Conservation (phyloP, 495 filamentous ascomycete genomes). For the Penicillium parvum region DNA sequence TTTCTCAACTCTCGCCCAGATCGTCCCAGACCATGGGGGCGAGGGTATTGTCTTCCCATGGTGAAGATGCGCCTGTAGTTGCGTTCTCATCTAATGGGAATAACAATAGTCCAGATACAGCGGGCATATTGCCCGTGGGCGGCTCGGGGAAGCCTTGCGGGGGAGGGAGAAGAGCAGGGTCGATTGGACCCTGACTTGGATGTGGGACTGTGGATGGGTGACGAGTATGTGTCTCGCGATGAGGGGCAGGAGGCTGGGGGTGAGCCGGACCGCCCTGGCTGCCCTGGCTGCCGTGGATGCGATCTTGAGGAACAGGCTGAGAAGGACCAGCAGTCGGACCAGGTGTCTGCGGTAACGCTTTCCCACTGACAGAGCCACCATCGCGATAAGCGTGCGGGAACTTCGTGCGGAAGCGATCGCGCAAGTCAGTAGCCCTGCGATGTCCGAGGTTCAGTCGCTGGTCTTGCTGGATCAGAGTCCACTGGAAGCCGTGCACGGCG, state of each 20-base stretch:
- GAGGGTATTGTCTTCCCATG: slow-evolving; percentile 43
- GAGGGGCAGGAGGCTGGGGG: background rate
- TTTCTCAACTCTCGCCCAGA: slow-evolving; percentile 7
- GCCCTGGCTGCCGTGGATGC: slow-evolving; percentile 4
- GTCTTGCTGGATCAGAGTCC: slow-evolving; percentile 77
- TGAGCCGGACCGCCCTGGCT: slow-evolving; percentile 17
- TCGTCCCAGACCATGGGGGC: slow-evolving; percentile 46
- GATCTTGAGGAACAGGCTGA: slow-evolving; percentile 9
- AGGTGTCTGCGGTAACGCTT: slow-evolving; percentile 5
- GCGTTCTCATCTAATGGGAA: slow-evolving; percentile 36
- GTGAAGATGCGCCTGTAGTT: slow-evolving; percentile 14
- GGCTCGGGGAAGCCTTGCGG: slow-evolving; percentile 26
- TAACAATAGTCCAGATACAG: slow-evolving; percentile 18
- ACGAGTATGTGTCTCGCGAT: slow-evolving; percentile 9
- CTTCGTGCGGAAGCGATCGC: slow-evolving; percentile 77
- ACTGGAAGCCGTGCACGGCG: slow-evolving; percentile 67
- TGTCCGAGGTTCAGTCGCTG: slow-evolving; percentile 57
- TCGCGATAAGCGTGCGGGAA: slow-evolving; percentile 70
- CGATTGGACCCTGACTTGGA: slow-evolving; percentile 17
- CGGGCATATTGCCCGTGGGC: slow-evolving; percentile 10
- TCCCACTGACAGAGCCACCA: slow-evolving; percentile 40
- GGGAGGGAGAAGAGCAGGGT: slow-evolving; percentile 32
- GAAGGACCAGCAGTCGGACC: background rate
- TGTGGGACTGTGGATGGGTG: slow-evolving; percentile 14
- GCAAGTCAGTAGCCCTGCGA: slow-evolving; percentile 71